Evolutionary conservation across 2,329 filamentous ascomycete genomes (phyloP), one percentile per base, ranked within the genome.

Genomic region (Rhinocladiella similis): DNA sequence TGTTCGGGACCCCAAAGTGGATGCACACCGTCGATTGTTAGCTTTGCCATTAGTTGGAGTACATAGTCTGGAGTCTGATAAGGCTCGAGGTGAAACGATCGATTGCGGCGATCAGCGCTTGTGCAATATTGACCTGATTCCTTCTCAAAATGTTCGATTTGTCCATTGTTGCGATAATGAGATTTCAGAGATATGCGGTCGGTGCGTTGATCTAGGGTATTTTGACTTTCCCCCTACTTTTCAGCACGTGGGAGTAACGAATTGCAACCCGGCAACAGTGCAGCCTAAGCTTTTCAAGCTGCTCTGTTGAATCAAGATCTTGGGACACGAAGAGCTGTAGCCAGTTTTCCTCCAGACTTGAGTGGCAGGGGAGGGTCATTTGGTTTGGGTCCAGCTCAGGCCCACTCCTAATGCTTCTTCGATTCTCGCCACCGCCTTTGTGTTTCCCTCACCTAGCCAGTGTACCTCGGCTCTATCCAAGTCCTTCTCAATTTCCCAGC

Each of bases 401-500:
- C 43, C 43, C 19, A 46, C 22, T 3, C 41, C 41, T 13, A 46
- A 25, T 7, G 43, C 43, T 16, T 46, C 43, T 14, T 46, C 43
- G 25, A 46, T 46, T 27, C 22, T 46, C 10, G 43, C 43, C 14
- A 13, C 12, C 18, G 18, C 22, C 33, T 39, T 38, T 3, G 35
- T 52, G 12, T 46, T 47, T 41, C 68, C 67, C 60, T 74, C 72
- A 1, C 75, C 75, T 41, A 77, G 61, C 75, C 75, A 77, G 55
- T 75, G 67, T 3, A 68, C 63, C 56, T 76, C 69, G 1, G 74
- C 66, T 10, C 69, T 65, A 51, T 74, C 67, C 18, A 76, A 63
- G 19, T 73, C 72, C 42, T 67, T 65, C 50, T 78, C 75, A 27
- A 76, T 71, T 38, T 76, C 72, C 72, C 73, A 77, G 9, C 69